phyloP scores from a whole-genome alignment of 192 early-diverging fungal genomes.

The Podila horticola region DNA sequence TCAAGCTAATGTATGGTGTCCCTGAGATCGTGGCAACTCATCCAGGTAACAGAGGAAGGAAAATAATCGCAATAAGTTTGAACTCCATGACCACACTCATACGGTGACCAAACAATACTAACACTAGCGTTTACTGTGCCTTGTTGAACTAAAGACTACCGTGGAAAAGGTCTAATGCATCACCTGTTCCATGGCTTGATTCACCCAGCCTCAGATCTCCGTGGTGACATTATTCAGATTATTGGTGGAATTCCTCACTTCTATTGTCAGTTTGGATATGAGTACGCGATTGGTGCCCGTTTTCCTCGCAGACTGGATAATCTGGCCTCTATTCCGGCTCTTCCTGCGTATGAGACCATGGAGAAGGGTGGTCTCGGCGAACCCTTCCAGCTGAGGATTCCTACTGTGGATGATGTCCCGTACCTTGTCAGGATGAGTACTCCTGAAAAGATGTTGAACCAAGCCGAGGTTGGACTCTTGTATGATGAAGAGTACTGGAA shows the following conservation, averaged over 20 bases:
- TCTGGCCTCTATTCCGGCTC: not conserved
- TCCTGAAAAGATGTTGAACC: not conserved
- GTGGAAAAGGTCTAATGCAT: constrained; percentile 20
- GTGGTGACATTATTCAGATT: constrained; percentile 28
- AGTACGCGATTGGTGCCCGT: constrained; percentile 16
- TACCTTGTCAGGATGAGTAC: constrained; percentile 30
- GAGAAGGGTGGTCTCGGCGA: not conserved
- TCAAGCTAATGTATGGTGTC: constrained; percentile 4
- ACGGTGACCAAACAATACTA: not conserved
- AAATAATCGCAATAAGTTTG: not conserved
- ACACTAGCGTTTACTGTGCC: not conserved
- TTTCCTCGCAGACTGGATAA: not conserved
- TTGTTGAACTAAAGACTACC: constrained; percentile 10
- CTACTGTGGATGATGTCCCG: constrained; percentile 24
- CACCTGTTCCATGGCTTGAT: constrained; percentile 22
- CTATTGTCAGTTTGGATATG: constrained; percentile 48
- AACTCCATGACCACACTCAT: too few relatives aligned
- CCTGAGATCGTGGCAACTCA: constrained; percentile 11
- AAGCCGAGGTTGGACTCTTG: constrained; percentile 11
- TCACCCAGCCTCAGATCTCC: constrained; percentile 18
- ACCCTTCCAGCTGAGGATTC: constrained; percentile 1
- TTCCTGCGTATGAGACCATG: not conserved
- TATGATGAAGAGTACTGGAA: constrained; percentile 24
- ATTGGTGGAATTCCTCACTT: constrained; percentile 36
- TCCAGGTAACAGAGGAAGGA: constrained; percentile 6